A percentile compares a stretch with the other conserved stretches of the same genome.
Evolutionary conservation across 306 rosid genomes (phyloP).

Genomic region (Ammopiptanthus mongolicus): DNA sequence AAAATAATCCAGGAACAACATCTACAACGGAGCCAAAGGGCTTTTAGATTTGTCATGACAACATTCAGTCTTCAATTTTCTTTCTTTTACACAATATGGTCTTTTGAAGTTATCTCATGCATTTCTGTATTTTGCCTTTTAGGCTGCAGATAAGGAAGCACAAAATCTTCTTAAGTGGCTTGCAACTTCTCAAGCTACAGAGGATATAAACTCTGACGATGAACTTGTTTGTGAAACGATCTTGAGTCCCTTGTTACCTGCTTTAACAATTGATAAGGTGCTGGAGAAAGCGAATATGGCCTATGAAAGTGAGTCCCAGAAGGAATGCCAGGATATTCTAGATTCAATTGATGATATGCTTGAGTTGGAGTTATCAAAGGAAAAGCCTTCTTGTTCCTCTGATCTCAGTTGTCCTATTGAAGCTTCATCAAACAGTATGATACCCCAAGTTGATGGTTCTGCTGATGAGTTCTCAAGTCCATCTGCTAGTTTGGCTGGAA

Average conservation of each 20-base stretch:
- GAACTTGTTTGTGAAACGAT: slow-evolving; percentile 75
- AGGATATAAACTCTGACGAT: slow-evolving; percentile 77
- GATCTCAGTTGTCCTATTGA: slow-evolving; percentile 24
- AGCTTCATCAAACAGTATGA: slow-evolving; percentile 32
- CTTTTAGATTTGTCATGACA: slow-evolving; percentile 8
- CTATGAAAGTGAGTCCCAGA: slow-evolving; percentile 79
- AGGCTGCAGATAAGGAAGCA: slow-evolving; percentile 71
- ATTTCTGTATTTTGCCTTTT: slow-evolving; percentile 21
- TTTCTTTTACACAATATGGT: not conserved
- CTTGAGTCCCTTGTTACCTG: slow-evolving; percentile 73
- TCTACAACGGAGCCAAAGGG: not conserved
- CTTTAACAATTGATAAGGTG: slow-evolving; percentile 63
- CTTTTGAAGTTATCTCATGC: slow-evolving; percentile 11
- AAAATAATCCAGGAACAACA: not conserved
- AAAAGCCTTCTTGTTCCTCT: slow-evolving; percentile 29
- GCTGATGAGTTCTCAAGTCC: slow-evolving; percentile 49
- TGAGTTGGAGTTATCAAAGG: slow-evolving; percentile 45
- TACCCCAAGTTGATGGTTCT: slow-evolving; percentile 73
- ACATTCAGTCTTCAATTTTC: slow-evolving; percentile 2
- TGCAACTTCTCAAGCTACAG: slow-evolving; percentile 74
- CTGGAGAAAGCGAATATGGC: slow-evolving; percentile 74
- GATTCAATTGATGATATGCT: slow-evolving; percentile 65
- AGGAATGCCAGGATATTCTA: slow-evolving; percentile 93
- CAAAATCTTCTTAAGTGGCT: slow-evolving; percentile 78
- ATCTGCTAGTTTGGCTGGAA: slow-evolving; percentile 37